Evolutionary conservation across 1,139 yeast genomes (phyloP).

Genomic region (Suhomyces bokatorum): DNA sequence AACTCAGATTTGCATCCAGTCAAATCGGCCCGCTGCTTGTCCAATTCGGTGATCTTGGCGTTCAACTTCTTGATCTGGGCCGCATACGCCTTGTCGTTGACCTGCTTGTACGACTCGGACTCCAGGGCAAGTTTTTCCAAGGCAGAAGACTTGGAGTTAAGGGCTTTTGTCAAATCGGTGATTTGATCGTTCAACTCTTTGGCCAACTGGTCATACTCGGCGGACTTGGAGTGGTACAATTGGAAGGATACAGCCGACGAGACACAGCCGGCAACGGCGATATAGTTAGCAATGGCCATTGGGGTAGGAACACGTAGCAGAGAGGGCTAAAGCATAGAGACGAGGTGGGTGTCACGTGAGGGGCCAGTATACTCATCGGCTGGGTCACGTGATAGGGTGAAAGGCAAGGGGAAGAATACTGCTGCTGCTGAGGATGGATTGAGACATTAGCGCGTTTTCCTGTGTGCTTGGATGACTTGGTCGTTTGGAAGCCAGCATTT

Average conservation of each 20-base stretch:
- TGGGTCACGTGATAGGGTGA: no score
- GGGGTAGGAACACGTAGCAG: not conserved
- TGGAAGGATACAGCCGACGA: constrained; percentile 28
- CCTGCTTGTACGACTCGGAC: constrained; percentile 6
- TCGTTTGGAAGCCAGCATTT: no score
- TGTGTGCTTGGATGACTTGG: no score
- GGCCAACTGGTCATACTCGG: constrained; percentile 21
- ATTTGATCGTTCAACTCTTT: constrained; percentile 18
- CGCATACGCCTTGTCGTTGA: constrained; percentile 10
- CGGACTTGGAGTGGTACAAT: constrained; percentile 27
- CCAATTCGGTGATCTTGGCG: constrained; percentile 13
- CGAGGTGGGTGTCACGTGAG: constrained; percentile 1
- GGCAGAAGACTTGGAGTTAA: constrained; percentile 14
- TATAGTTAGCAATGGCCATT: constrained; percentile 19
- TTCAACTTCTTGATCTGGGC: constrained; percentile 9
- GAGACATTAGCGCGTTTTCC: no score
- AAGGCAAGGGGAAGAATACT: no score
- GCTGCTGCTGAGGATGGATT: no score
- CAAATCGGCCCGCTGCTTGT: constrained; percentile 12
- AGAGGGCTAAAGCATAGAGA: not conserved
- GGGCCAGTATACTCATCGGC: not conserved
- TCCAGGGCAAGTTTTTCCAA: constrained; percentile 11
- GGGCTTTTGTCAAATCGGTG: constrained; percentile 13
- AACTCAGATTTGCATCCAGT: constrained; percentile 10
- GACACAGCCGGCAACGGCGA: constrained; percentile 29